Percentiles rank a stretch among this genome's conserved stretches.
phyloP scores from a whole-genome alignment of 148 eudicot genomes.

The Beta vulgaris region DNA sequence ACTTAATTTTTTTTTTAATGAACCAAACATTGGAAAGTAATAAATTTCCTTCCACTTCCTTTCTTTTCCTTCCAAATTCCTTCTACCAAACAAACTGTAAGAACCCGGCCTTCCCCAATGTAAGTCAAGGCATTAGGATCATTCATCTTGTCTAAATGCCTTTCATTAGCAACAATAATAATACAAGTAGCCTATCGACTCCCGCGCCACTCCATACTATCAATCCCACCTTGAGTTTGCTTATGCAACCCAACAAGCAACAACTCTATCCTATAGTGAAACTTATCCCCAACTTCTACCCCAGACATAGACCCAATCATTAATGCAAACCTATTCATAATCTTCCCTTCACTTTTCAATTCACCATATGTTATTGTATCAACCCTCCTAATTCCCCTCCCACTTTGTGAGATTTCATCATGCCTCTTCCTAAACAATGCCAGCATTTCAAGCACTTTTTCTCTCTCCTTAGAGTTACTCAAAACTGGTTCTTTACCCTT shows the following conservation, averaged over 20 bases:
- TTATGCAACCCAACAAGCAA: conserved; percentile 49
- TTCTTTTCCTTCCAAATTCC: too few relatives aligned
- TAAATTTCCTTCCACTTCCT: too few relatives aligned
- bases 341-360: conserved; percentile 7
- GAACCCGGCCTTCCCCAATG: conserved; percentile 54
- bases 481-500: neutral
- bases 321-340: neutral
- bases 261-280: conserved; percentile 44
- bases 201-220: conserved; percentile 30
- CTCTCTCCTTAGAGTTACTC: neutral
- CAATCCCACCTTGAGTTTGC: conserved; percentile 38
- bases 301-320: conserved; percentile 37
- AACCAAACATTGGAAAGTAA: too few relatives aligned
- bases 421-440: conserved; percentile 19
- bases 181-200: conserved; percentile 30
- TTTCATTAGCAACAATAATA: conserved; percentile 50
- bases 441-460: conserved; percentile 18
- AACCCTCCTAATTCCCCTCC: conserved; percentile 16
- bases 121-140: conserved; percentile 34
- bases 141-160: conserved; percentile 38
- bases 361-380: conserved; percentile 9
- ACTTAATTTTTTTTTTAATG: too few relatives aligned
- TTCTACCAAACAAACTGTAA: too few relatives aligned
- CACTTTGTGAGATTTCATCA: neutral
- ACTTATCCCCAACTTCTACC: conserved; percentile 56